A percentile compares a stretch with the other conserved stretches of the same genome.
These are phyloP conservation scores for Tolypocladium sp. DNA, from an alignment of 2,329 filamentous ascomycete species.

Conservation along the genomic window DNA sequence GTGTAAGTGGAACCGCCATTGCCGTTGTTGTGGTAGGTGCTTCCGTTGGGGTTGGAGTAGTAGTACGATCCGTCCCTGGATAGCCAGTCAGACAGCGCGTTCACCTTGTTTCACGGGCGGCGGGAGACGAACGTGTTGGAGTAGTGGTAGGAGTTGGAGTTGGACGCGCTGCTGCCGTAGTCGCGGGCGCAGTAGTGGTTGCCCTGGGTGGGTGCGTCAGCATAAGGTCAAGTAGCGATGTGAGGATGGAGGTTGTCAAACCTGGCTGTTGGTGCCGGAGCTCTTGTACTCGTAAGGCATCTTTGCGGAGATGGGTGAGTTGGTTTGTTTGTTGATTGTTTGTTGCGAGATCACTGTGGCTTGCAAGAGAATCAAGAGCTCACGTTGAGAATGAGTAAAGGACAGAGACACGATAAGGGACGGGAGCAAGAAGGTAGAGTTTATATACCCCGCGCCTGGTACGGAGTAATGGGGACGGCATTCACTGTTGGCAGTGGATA, in stretches of 20 bases:
- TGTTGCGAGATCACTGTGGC: background rate
- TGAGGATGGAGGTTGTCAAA: constrained; percentile 17
- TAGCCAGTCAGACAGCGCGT: background rate
- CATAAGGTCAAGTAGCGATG: background rate
- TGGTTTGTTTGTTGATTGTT: background rate
- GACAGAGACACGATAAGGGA: background rate
- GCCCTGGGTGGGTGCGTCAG: constrained; percentile 34
- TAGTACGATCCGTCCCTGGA: constrained; percentile 59
- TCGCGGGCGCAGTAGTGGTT: constrained; percentile 60
- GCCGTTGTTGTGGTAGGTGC: constrained; percentile 59
- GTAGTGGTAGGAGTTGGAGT: constrained; percentile 57
- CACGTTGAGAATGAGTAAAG: background rate
- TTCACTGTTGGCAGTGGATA: background rate
- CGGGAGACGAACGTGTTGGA: constrained; percentile 44
- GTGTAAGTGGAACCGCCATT: constrained; percentile 52
- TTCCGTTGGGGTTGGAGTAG: constrained; percentile 61
- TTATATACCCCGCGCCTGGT: background rate
- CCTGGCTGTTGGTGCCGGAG: constrained; percentile 55
- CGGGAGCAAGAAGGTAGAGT: background rate
- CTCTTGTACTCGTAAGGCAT: constrained; percentile 33
- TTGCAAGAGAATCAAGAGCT: background rate
- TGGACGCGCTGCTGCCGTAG: constrained; percentile 46
- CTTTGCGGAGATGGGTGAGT: background rate
- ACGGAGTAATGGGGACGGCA: background rate
- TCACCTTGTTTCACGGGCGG: background rate